phyloP scores from a whole-genome alignment of 345 rosid genomes.

The Lagerstroemia speciosa region DNA sequence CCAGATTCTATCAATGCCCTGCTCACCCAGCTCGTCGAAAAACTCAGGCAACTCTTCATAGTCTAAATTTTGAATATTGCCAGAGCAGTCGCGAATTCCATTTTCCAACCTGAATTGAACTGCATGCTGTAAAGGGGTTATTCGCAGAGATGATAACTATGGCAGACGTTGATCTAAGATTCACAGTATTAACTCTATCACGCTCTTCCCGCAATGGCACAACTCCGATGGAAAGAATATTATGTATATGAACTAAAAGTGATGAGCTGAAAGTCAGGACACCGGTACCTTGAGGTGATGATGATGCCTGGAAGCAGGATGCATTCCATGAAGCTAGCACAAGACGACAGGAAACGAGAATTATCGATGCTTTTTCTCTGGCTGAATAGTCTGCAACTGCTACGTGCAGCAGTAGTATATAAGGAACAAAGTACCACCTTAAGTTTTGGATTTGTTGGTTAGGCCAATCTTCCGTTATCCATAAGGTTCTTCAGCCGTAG shows the following conservation, averaged over 20 bases:
- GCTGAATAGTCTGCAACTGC: constrained; percentile 7
- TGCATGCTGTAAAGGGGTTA: neutral
- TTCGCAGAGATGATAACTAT: neutral
- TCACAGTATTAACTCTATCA: neutral
- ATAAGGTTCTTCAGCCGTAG: neutral
- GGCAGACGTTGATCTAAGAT: neutral
- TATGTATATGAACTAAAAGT: too few species aligned
- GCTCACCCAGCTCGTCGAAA: too few species aligned
- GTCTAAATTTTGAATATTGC: neutral
- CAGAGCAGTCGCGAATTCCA: neutral
- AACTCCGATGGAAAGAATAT: neutral
- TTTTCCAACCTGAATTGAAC: neutral
- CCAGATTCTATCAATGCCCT: neutral
- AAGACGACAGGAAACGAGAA: neutral
- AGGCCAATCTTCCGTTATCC: constrained; percentile 13
- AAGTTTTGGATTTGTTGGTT: constrained; percentile 22
- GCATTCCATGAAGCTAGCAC: constrained; percentile 37
- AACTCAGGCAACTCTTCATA: neutral
- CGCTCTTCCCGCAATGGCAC: neutral
- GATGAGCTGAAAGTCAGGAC: neutral
- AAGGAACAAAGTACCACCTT: constrained; percentile 21
- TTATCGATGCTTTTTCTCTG: neutral
- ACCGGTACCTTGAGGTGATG: constrained; percentile 30
- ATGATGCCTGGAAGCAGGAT: constrained; percentile 21
- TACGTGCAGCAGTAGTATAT: neutral